Evolutionary conservation across 352 stramenopile species (phyloP), one percentile per base, ranked within the genome.

Genomic region (Globisporangium heterothallicum): DNA sequence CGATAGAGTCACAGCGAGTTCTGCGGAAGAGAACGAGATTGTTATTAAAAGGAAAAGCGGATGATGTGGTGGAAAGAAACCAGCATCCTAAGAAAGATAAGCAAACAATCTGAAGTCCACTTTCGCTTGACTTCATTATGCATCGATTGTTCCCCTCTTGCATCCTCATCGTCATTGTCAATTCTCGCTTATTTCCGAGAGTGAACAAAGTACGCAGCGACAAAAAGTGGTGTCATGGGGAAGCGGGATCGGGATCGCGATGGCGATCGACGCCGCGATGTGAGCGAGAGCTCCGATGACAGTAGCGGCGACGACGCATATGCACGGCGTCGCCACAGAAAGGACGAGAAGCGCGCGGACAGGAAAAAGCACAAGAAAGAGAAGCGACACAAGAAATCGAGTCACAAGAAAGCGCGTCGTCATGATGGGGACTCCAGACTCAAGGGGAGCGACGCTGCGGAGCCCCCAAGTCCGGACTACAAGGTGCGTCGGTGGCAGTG

Each of bases 291-390:
- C 42, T 44, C 51, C 18, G 30, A 40, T 32, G 25, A 35, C 22
- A 38, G 32, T 16, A 16, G 6, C 6, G 32, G n/a, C 6, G 3
- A 2, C 32, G 12, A 52, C 52, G 19, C 14, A 25, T n/a, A 49
- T 43, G 38, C 41, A 18, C 51, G 16, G n/a, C 43, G 22, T 4
- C 52, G 34, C 18, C 53, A 36, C 26, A 35, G 44, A 16, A 54
- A 50, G n/a, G 34, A 73, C 61, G 68, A 66, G 43, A 57, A 66
- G 36, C 65, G 64, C 21, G 59, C 66, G 42, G 63, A 54, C 25
- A 62, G 64, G 25, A 64, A 53, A 44, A n/a, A 25, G 16, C 56
- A 61, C 41, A 57, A 61, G 27, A 58, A 63, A 21, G 52, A 74
- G 36, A 59, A 63, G 50, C 63, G 62, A 50, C 57, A 42, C 41